These are phyloP conservation scores for Pulveroboletus sp. DNA, from an alignment of 768 basidiomycete species.

Conservation along the genomic window DNA sequence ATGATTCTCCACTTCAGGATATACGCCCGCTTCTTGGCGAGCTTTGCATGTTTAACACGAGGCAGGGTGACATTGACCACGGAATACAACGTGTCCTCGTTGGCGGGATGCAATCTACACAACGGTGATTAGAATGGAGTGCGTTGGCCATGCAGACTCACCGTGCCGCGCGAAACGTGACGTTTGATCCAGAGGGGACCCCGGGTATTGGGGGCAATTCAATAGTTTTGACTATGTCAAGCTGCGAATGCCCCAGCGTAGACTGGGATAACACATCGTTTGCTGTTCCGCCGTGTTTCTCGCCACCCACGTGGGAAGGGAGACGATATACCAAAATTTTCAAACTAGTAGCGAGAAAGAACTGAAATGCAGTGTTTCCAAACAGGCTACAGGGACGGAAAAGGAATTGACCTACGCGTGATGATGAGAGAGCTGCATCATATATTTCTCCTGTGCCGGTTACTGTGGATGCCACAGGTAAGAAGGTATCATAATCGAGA, in stretches of 20 bases:
- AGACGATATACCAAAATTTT: conserved; percentile 63
- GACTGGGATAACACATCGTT: conserved; percentile 32
- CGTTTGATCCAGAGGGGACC: conserved; percentile 38
- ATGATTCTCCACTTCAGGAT: conserved; percentile 71
- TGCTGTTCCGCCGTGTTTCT: not conserved
- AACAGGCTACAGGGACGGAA: not conserved
- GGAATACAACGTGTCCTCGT: conserved; percentile 58
- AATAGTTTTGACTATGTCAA: conserved; percentile 49
- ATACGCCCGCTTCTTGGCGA: conserved; percentile 56
- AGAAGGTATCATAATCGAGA: conserved; percentile 61
- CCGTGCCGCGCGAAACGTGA: conserved; percentile 66
- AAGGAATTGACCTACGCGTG: conserved; percentile 44
- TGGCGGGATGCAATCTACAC: conserved; percentile 55
- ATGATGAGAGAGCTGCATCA: conserved; percentile 74
- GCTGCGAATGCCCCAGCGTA: conserved; percentile 9
- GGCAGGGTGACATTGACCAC: conserved; percentile 66
- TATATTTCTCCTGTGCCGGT: conserved; percentile 79
- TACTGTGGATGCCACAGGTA: conserved; percentile 46
- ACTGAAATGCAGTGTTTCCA: conserved; percentile 34
- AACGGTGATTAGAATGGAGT: conserved; percentile 8
- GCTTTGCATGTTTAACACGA: conserved; percentile 54
- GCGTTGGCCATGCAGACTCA: conserved; percentile 19
- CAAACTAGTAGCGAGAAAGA: conserved; percentile 64
- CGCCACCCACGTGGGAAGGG: conserved; percentile 31
- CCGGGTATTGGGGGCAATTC: conserved; percentile 52